A percentile compares a stretch with the other conserved stretches of the same genome.
These are phyloP conservation scores for Wakefieldia striispora DNA, from an alignment of 768 basidiomycete genomes.

Conservation along the genomic window DNA sequence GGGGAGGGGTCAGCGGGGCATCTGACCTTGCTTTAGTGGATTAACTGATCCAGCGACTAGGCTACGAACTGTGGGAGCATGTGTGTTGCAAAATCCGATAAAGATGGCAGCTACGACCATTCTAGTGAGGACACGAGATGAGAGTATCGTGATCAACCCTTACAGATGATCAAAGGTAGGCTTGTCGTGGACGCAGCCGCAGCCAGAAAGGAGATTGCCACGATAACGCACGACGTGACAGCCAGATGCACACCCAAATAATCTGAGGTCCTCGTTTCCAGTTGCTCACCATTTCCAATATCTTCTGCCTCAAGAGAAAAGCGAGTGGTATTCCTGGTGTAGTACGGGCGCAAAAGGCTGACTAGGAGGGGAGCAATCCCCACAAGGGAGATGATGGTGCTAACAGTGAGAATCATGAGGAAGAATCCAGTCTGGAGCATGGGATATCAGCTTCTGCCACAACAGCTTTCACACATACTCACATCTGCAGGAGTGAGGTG, in stretches of 20 bases:
- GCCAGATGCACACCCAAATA: constrained; percentile 28
- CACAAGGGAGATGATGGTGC: constrained; percentile 17
- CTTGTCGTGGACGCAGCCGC: constrained; percentile 12
- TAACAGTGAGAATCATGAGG: constrained; percentile 17
- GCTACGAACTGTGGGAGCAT: constrained; percentile 21
- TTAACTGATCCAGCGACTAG: constrained; percentile 28
- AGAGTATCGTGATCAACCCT: neutral
- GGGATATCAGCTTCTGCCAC: neutral
- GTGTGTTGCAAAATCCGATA: constrained; percentile 13
- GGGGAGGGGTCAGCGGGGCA: too few relatives aligned
- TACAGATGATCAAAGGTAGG: constrained; percentile 15
- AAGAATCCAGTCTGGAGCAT: constrained; percentile 27
- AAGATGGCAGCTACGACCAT: constrained; percentile 11
- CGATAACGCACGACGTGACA: constrained; percentile 17
- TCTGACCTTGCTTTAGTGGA: constrained; percentile 29
- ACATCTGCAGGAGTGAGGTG: constrained; percentile 30
- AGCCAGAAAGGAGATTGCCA: constrained; percentile 11
- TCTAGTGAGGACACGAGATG: neutral
- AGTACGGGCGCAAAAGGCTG: constrained; percentile 25
- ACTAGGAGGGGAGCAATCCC: constrained; percentile 22
- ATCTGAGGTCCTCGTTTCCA: constrained; percentile 16
- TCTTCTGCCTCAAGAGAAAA: neutral
- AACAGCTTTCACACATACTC: neutral
- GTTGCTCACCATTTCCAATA: neutral
- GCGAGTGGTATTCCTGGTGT: constrained; percentile 2